phyloP scores from a whole-genome alignment of 1,139 yeast species.

The Groenewaldozyma sp. region DNA sequence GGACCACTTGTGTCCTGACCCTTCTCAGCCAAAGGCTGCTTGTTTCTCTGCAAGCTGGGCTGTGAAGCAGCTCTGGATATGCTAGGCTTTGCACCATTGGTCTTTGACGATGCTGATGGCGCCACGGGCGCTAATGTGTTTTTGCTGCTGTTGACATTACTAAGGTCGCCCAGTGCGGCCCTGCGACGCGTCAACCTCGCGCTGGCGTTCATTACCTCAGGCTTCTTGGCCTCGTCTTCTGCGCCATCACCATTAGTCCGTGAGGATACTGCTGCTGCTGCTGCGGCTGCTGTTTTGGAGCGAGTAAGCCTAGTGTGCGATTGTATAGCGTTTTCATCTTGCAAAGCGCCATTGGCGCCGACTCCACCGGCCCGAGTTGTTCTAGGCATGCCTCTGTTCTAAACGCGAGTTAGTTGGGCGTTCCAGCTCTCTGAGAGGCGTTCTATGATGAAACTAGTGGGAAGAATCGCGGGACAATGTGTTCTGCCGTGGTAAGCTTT shows the following conservation, averaged over 20 bases:
- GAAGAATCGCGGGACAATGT: too few relatives aligned
- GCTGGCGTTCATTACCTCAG: background rate
- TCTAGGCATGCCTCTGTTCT: slow-evolving; percentile 2
- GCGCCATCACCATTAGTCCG: background rate
- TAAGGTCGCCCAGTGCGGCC: slow-evolving; percentile 28
- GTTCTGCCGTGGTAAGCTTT: too few relatives aligned
- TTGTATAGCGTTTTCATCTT: slow-evolving; percentile 9
- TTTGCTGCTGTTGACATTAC: slow-evolving; percentile 24
- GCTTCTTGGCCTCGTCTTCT: background rate
- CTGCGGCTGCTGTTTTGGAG: slow-evolving; percentile 6
- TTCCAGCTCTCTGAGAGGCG: too few relatives aligned
- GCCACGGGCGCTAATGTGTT: background rate
- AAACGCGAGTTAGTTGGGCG: background rate
- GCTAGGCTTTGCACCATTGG: background rate
- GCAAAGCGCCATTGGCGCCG: too few relatives aligned
- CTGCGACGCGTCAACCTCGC: slow-evolving; percentile 25
- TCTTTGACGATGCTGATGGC: background rate
- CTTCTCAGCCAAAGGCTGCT: too few relatives aligned
- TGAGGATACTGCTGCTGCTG: too few relatives aligned
- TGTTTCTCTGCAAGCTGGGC: too few relatives aligned
- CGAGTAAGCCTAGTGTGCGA: slow-evolving; percentile 8
- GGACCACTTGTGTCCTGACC: too few relatives aligned
- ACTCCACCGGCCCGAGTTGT: too few relatives aligned
- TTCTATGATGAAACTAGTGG: too few relatives aligned
- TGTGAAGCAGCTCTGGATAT: background rate